phyloP scores from a whole-genome alignment of 176 grass and related monocot species.

The Musa schizocarpa region DNA sequence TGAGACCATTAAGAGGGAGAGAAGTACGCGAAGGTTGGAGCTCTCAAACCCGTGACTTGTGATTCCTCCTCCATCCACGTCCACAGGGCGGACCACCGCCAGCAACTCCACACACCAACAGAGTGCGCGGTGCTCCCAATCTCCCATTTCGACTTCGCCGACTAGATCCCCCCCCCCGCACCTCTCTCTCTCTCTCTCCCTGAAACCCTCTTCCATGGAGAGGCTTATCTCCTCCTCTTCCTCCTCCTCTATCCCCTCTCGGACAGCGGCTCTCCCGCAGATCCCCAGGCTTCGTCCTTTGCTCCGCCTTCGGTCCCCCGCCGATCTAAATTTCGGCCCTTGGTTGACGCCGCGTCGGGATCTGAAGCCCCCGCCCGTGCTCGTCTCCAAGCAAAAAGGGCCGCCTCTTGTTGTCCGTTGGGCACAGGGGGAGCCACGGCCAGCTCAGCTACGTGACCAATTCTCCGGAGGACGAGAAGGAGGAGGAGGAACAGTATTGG shows the following conservation, averaged over 20 bases:
- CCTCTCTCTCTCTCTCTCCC: too few species aligned
- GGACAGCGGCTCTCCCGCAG: constrained; percentile 11
- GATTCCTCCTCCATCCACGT: too few species aligned
- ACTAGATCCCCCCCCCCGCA: background rate
- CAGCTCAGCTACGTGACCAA: constrained; percentile 1
- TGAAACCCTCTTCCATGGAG: constrained; percentile 28
- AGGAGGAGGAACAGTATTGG: constrained; percentile 10
- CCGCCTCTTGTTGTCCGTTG: background rate
- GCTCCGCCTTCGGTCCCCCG: constrained; percentile 8
- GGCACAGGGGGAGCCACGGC: background rate
- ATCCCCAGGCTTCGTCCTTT: background rate
- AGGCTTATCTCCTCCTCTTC: constrained; percentile 47
- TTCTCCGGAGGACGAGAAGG: background rate
- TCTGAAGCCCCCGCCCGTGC: background rate
- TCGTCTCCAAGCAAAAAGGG: constrained; percentile 18
- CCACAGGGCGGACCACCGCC: too few species aligned
- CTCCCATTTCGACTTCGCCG: background rate
- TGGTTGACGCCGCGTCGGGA: background rate
- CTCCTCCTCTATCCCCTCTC: constrained; percentile 27
- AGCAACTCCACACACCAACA: too few species aligned
- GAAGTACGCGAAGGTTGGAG: too few species aligned
- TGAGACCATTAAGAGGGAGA: too few species aligned
- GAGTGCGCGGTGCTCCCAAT: background rate
- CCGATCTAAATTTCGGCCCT: background rate
- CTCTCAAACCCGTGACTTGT: too few species aligned